Percentiles rank a stretch among this genome's conserved stretches.
These are phyloP conservation scores for Trametes cinnabarina DNA, from an alignment of 768 basidiomycete genomes.

Conservation along the genomic window DNA sequence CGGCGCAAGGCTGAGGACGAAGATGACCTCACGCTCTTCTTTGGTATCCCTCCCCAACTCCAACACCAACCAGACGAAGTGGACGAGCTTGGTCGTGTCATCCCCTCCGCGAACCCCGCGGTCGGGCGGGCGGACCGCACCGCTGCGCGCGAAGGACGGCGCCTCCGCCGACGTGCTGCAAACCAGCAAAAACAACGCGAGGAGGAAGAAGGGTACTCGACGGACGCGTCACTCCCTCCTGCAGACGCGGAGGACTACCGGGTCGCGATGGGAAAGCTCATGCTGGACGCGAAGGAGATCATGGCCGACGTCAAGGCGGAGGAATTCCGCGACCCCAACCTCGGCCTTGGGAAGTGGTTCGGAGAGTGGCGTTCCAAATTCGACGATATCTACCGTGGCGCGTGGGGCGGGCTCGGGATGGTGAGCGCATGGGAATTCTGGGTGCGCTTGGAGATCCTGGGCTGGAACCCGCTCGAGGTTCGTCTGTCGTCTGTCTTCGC, in stretches of 20 bases:
- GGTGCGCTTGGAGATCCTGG: conserved; percentile 81
- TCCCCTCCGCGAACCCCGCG: conserved; percentile 46
- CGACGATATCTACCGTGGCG: conserved; percentile 78
- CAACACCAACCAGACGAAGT: conserved; percentile 40
- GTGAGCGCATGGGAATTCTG: conserved; percentile 94
- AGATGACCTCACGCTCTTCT: conserved; percentile 73
- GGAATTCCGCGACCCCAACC: conserved; percentile 79
- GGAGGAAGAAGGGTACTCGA: conserved; percentile 81
- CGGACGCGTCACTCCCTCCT: conserved; percentile 70
- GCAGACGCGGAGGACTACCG: conserved; percentile 70
- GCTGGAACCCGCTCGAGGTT: conserved; percentile 87
- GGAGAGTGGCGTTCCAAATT: conserved; percentile 74
- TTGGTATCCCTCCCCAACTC: conserved; percentile 49
- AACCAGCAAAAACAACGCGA: conserved; percentile 29
- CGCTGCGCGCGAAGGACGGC: conserved; percentile 56
- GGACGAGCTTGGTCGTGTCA: conserved; percentile 61
- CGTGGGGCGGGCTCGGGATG: conserved; percentile 86
- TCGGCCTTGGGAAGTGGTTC: conserved; percentile 64
- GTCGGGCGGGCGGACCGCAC: conserved; percentile 53
- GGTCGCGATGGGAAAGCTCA: conserved; percentile 56
- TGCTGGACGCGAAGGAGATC: conserved; percentile 50
- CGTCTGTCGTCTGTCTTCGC: conserved; percentile 21
- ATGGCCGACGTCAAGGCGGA: conserved; percentile 79
- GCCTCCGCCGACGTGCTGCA: conserved; percentile 39
- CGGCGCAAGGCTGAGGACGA: conserved; percentile 76